A percentile compares a stretch with the other conserved stretches of the same genome.
These are phyloP conservation scores for Canariomyces notabilis DNA, from an alignment of 2,329 filamentous ascomycete genomes.

Conservation along the genomic window DNA sequence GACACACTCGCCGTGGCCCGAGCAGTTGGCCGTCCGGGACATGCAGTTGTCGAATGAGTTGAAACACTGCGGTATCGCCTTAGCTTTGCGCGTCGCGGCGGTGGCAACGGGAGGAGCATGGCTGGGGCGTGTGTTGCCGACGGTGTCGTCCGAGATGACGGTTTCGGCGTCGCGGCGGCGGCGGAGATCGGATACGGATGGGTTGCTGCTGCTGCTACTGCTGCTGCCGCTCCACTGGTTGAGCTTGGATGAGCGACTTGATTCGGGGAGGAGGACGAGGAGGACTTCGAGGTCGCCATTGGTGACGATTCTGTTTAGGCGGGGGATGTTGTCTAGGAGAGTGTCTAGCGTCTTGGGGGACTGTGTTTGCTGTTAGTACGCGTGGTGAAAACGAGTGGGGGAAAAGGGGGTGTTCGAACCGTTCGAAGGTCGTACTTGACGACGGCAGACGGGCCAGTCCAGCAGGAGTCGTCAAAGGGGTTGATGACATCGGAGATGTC, in stretches of 20 bases:
- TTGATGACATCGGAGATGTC: constrained; percentile 37
- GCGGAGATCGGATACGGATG: constrained; percentile 39
- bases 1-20: constrained; percentile 72
- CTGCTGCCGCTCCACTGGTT: constrained; percentile 40
- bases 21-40: constrained; percentile 70
- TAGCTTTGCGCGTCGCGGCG: constrained; percentile 31
- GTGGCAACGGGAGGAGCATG: constrained; percentile 12
- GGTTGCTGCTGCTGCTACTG: constrained; percentile 29
- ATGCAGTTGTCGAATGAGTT: constrained; percentile 62
- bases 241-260: constrained; percentile 34
- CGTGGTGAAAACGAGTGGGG: neutral
- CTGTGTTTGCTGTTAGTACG: constrained; percentile 25
- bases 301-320: constrained; percentile 42
- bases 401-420: constrained; percentile 30
- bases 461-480: constrained; percentile 41
- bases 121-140: constrained; percentile 14
- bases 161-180: constrained; percentile 44
- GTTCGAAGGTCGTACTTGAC: constrained; percentile 41
- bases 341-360: constrained; percentile 38
- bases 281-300: constrained; percentile 52
- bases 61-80: constrained; percentile 67
- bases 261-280: constrained; percentile 50
- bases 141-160: constrained; percentile 35
- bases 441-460: constrained; percentile 39
- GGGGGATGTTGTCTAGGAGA: constrained; percentile 41